phyloP scores from a whole-genome alignment of 1,284 basidiomycete species.

The Leccinum fallax region DNA sequence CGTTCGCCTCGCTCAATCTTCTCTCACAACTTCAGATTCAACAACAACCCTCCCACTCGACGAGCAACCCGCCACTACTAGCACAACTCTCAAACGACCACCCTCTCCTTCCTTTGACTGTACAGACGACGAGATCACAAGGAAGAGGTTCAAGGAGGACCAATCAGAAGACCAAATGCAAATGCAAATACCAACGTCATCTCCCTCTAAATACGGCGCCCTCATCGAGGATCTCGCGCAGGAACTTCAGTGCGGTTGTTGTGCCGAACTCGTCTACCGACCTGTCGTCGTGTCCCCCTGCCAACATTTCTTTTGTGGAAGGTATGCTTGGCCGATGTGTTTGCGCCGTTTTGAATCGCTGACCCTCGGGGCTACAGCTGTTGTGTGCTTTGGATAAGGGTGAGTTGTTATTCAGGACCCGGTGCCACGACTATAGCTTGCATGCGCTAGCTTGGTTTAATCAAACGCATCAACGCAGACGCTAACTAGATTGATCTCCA shows the following conservation, averaged over 20 bases:
- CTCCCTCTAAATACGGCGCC: conserved; percentile 28
- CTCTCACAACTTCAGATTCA: conserved; percentile 1
- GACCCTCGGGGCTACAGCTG: conserved; percentile 50
- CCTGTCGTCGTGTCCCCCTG: conserved; percentile 78
- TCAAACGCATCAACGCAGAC: not conserved
- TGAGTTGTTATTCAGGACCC: conserved; percentile 46
- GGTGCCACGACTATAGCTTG: conserved; percentile 6
- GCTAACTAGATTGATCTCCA: conserved; percentile 35
- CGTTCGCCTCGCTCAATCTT: conserved; percentile 1
- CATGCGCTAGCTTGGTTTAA: not conserved
- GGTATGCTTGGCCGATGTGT: conserved; percentile 46
- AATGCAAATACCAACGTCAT: conserved; percentile 2
- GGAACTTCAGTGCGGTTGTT: conserved; percentile 82
- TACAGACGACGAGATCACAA: conserved; percentile 46
- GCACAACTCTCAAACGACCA: conserved; percentile 57
- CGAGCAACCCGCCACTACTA: conserved; percentile 27
- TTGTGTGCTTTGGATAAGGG: conserved; percentile 74
- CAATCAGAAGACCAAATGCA: conserved; percentile 24
- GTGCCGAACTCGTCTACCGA: conserved; percentile 72
- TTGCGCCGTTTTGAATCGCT: conserved; percentile 6
- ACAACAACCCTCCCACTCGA: conserved; percentile 6
- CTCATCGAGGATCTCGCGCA: conserved; percentile 65
- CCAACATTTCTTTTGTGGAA: conserved; percentile 85
- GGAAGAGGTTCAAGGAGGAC: conserved; percentile 64
- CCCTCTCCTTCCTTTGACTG: conserved; percentile 61